phyloP scores from a whole-genome alignment of 2,329 filamentous ascomycete species.

The Magnaporthiopsis poae region DNA sequence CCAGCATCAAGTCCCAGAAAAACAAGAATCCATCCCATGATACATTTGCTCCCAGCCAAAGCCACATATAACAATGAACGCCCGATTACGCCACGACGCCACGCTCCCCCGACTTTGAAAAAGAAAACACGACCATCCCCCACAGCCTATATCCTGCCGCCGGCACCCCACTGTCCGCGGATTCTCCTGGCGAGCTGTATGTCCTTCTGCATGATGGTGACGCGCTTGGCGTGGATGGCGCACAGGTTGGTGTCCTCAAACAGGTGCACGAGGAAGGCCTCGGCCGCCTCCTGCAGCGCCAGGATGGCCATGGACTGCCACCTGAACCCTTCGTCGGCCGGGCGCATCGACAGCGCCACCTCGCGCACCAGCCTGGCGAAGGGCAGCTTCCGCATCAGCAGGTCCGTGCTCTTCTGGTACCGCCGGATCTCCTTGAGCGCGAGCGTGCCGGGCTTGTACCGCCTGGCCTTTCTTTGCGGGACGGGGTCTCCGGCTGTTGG shows the following conservation, averaged over 20 bases:
- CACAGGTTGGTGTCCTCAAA: slow-evolving; percentile 98
- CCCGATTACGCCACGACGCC: background rate
- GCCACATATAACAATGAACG: background rate
- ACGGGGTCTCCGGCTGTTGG: slow-evolving; percentile 61
- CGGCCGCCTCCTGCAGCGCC: slow-evolving; percentile 90
- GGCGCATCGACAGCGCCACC: slow-evolving; percentile 57
- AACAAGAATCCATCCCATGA: background rate
- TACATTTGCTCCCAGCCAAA: background rate
- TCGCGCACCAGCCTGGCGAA: slow-evolving; percentile 73
- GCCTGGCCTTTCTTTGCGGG: slow-evolving; percentile 49
- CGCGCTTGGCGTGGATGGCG: slow-evolving; percentile 98
- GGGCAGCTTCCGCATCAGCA: slow-evolving; percentile 70
- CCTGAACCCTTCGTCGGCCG: slow-evolving; percentile 59
- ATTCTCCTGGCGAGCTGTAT: slow-evolving; percentile 83
- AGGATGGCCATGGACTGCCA: slow-evolving; percentile 96
- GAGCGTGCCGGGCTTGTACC: slow-evolving; percentile 70
- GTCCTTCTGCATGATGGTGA: slow-evolving; percentile 91
- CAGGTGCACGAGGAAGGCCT: slow-evolving; percentile 95
- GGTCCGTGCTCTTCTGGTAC: slow-evolving; percentile 82
- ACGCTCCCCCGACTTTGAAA: background rate
- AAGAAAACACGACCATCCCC: background rate
- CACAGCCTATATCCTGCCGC: background rate
- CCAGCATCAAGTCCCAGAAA: background rate
- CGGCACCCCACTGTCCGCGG: slow-evolving; percentile 25
- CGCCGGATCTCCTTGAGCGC: slow-evolving; percentile 84